Evolutionary conservation across 495 filamentous ascomycete species (phyloP).

Genomic region (Hypomontagnella submonticulosa): DNA sequence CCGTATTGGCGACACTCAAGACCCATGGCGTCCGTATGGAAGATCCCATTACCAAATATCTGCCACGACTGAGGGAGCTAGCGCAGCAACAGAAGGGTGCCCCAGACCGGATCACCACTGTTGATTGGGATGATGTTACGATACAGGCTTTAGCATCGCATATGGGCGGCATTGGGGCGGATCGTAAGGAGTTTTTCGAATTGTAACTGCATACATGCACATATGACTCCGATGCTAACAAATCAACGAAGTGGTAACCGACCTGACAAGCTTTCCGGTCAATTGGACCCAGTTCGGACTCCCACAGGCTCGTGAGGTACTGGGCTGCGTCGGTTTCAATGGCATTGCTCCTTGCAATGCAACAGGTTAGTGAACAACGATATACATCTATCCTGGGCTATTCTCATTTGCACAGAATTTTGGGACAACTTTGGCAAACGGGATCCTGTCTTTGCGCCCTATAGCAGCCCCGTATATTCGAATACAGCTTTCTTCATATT

Average conservation of each 20-base stretch:
- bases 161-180: conserved; percentile 51
- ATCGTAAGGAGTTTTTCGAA: conserved; percentile 11
- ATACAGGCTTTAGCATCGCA: conserved; percentile 59
- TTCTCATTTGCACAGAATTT: conserved; percentile 25
- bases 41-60: conserved; percentile 55
- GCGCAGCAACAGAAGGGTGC: conserved; percentile 12
- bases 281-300: conserved; percentile 42
- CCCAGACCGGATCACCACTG: conserved; percentile 31
- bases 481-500: conserved; percentile 52
- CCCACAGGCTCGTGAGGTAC: conserved; percentile 29
- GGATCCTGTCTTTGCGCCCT: conserved; percentile 45
- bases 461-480: conserved; percentile 49
- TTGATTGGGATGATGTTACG: conserved; percentile 63
- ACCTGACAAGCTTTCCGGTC: conserved; percentile 33
- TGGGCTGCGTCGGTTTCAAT: conserved; percentile 40
- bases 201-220: background rate
- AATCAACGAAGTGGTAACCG: conserved; percentile 33
- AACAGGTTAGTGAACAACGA: conserved; percentile 20
- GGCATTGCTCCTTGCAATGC: conserved; percentile 33
- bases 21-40: conserved; percentile 51
- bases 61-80: conserved; percentile 48
- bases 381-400: background rate
- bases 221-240: background rate
- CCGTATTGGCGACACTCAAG: conserved; percentile 51
- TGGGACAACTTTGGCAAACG: conserved; percentile 44